phyloP scores from a whole-genome alignment of 257 asterid genomes.

The Linderniella brevidens region DNA sequence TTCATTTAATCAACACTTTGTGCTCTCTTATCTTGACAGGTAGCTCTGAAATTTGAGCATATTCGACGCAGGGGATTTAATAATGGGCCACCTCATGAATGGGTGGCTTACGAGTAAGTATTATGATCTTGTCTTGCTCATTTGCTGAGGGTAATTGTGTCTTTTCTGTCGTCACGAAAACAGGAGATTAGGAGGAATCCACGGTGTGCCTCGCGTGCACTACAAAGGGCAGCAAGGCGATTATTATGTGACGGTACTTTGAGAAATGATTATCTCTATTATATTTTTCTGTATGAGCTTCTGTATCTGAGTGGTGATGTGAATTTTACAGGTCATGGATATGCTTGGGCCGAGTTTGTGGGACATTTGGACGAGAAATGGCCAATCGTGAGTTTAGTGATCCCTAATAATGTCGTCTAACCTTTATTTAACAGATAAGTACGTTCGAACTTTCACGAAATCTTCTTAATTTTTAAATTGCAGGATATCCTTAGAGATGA shows the following conservation, averaged over 20 bases:
- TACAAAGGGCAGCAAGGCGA: constrained; percentile 76
- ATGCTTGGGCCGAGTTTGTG: constrained; percentile 70
- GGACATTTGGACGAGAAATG: constrained; percentile 77
- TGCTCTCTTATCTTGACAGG: constrained; percentile 23
- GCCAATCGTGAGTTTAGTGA: constrained; percentile 35
- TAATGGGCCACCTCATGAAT: constrained; percentile 70
- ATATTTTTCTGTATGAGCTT: constrained; percentile 1
- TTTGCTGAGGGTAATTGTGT: not conserved
- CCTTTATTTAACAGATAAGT: constrained; percentile 5
- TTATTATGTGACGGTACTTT: constrained; percentile 56
- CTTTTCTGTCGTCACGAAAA: constrained; percentile 7
- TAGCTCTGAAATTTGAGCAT: constrained; percentile 78
- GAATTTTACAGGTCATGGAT: constrained; percentile 67
- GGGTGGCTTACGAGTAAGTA: constrained; percentile 80
- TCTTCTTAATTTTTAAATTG: constrained; percentile 4
- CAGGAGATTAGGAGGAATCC: constrained; percentile 68
- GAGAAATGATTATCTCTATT: no score
- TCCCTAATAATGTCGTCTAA: constrained; percentile 11
- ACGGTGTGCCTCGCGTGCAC: constrained; percentile 85
- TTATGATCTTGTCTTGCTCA: not conserved
- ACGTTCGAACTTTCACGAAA: constrained; percentile 6
- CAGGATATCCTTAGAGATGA: constrained; percentile 84
- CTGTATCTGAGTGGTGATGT: constrained; percentile 1
- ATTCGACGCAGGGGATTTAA: constrained; percentile 69
- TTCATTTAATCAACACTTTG: not conserved